Evolutionary conservation across 192 early-diverging fungal species (phyloP).

Genomic region (Coemansia sp.): DNA sequence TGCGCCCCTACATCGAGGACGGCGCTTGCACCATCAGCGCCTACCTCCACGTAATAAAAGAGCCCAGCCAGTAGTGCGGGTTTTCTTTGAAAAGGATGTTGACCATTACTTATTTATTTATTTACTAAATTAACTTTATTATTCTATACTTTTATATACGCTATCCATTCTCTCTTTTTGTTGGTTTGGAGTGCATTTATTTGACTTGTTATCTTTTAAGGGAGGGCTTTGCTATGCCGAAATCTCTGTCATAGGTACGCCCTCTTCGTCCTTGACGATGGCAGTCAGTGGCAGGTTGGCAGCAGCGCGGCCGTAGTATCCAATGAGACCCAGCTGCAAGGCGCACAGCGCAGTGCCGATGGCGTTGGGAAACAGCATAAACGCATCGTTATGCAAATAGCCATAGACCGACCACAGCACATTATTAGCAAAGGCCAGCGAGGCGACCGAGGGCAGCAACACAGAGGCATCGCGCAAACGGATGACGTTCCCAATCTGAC

Average conservation of each 20-base stretch:
- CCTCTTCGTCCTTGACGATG: not conserved
- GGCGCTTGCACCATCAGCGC: constrained; percentile 72
- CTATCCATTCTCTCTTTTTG: not conserved
- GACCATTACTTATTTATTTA: no score
- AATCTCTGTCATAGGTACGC: constrained; percentile 16
- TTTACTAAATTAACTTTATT: no score
- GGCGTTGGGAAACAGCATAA: constrained; percentile 40
- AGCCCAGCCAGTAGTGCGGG: constrained; percentile 59
- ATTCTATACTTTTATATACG: no score
- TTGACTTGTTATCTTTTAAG: no score
- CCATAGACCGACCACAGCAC: constrained; percentile 43
- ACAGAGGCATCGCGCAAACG: constrained; percentile 31
- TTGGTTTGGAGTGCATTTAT: no score
- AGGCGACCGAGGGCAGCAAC: constrained; percentile 36
- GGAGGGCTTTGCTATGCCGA: not conserved
- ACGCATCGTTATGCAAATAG: constrained; percentile 27
- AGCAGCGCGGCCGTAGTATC: constrained; percentile 29
- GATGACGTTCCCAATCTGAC: constrained; percentile 36
- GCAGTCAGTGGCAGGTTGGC: constrained; percentile 15
- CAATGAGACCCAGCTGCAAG: constrained; percentile 38
- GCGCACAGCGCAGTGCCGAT: constrained; percentile 37
- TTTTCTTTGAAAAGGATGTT: no score
- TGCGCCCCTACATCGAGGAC: constrained; percentile 72
- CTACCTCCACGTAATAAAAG: constrained; percentile 79
- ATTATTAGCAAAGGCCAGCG: constrained; percentile 38